Evolutionary conservation across 345 rosid genomes (phyloP).

Genomic region (Sonneratia alba): DNA sequence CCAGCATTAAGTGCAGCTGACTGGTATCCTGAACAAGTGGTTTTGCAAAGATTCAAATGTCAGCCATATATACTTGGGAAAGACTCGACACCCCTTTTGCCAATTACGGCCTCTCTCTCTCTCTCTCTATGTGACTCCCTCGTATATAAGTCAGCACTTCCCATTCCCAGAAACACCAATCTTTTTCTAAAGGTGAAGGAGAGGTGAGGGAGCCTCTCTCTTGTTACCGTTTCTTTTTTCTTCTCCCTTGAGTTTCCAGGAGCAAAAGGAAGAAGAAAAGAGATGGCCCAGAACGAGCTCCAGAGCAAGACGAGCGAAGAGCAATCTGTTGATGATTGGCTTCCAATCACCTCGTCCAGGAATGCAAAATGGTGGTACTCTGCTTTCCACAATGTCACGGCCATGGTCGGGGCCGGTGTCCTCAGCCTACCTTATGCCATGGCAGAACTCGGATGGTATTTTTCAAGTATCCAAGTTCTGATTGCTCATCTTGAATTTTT

Average conservation of each 20-base stretch:
- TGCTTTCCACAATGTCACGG: slow-evolving; percentile 83
- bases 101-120: background rate
- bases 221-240: background rate
- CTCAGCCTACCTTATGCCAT: slow-evolving; percentile 48
- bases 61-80: background rate
- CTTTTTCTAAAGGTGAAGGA: background rate
- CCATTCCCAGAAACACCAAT: background rate
- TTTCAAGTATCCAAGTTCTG: no score
- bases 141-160: background rate
- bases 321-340: slow-evolving; percentile 52
- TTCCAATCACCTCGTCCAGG: slow-evolving; percentile 59
- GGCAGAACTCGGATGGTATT: slow-evolving; percentile 74
- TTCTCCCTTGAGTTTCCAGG: background rate
- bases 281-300: slow-evolving; percentile 2
- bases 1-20: background rate
- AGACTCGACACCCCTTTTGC: background rate
- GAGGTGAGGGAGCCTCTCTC: background rate
- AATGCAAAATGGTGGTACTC: slow-evolving; percentile 90
- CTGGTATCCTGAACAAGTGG: background rate
- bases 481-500: no score
- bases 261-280: background rate
- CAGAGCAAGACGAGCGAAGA: slow-evolving; percentile 2
- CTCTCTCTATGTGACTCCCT: background rate
- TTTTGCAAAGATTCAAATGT: background rate
- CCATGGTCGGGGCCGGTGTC: slow-evolving; percentile 63